Percentiles rank a stretch among this genome's conserved stretches.
Evolutionary conservation across 371 early-diverging fungal species (phyloP).

Genomic region (Mortierella sp.): DNA sequence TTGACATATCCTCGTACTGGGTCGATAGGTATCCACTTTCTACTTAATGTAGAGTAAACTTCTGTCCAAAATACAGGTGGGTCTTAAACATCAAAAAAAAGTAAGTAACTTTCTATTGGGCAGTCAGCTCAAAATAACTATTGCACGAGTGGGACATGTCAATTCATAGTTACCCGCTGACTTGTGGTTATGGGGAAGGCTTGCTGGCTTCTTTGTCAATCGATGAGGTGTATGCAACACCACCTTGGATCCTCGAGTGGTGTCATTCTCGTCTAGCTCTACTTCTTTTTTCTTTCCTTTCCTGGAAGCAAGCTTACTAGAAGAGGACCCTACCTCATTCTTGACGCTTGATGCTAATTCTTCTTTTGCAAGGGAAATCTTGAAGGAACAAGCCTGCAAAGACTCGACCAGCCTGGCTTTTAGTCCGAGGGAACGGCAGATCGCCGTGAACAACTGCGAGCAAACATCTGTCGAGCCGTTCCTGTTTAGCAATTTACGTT

Average conservation of each 20-base stretch:
- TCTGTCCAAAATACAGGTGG: conserved; percentile 75
- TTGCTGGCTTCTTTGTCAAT: conserved; percentile 55
- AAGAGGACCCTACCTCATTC: conserved; percentile 5
- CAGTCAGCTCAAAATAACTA: neutral
- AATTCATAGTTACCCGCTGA: conserved; percentile 24
- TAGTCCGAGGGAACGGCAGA: conserved; percentile 65
- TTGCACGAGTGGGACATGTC: neutral
- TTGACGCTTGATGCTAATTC: conserved; percentile 10
- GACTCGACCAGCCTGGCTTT: conserved; percentile 75
- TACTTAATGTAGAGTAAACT: conserved; percentile 59
- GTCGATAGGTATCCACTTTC: conserved; percentile 75
- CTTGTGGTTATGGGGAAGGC: conserved; percentile 30
- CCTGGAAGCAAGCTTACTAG: neutral
- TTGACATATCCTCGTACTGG: conserved; percentile 69
- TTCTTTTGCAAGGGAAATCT: conserved; percentile 48
- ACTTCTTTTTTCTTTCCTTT: conserved; percentile 45
- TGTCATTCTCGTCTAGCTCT: conserved; percentile 28
- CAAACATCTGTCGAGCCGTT: conserved; percentile 63
- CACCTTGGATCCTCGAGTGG: conserved; percentile 41
- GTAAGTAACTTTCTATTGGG: neutral
- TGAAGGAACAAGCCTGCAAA: conserved; percentile 73
- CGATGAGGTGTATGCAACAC: conserved; percentile 38
- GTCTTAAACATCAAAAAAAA: neutral
- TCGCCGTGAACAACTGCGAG: conserved; percentile 70
- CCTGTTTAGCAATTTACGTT: conserved; percentile 37